A percentile compares a stretch with the other conserved stretches of the same genome.
Evolutionary conservation across 2,329 filamentous ascomycete genomes (phyloP).

Genomic region (Byssoonygena ceratinophila): DNA sequence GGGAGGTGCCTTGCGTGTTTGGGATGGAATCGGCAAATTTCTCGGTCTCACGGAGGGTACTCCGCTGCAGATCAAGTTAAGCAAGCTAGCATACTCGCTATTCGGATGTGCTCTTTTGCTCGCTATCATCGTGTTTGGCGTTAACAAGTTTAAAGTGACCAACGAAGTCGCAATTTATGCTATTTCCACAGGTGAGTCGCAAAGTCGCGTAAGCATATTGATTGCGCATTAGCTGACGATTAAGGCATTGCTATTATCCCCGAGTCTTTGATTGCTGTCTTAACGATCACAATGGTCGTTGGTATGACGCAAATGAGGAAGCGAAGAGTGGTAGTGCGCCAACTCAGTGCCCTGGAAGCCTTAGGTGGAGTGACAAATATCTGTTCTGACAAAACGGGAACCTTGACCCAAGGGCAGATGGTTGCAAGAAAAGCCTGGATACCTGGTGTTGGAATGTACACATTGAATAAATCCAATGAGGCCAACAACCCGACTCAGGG

Average conservation of each 20-base stretch:
- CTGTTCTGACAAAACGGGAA: slow-evolving; percentile 50
- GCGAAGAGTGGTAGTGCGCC: slow-evolving; percentile 45
- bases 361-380: slow-evolving; percentile 49
- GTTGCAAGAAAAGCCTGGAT: slow-evolving; percentile 50
- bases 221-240: slow-evolving; percentile 16
- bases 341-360: slow-evolving; percentile 46
- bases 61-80: slow-evolving; percentile 72
- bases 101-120: slow-evolving; percentile 59
- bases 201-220: neutral
- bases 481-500: slow-evolving; percentile 48
- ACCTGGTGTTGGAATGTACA: slow-evolving; percentile 43
- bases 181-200: slow-evolving; percentile 40
- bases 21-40: slow-evolving; percentile 44
- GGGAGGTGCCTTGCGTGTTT: slow-evolving; percentile 40
- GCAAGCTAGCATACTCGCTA: slow-evolving; percentile 70
- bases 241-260: slow-evolving; percentile 50
- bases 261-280: slow-evolving; percentile 51
- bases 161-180: slow-evolving; percentile 52
- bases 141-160: slow-evolving; percentile 46
- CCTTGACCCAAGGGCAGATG: slow-evolving; percentile 48
- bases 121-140: slow-evolving; percentile 53
- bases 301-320: slow-evolving; percentile 46
- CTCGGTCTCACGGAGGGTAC: slow-evolving; percentile 60
- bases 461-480: slow-evolving; percentile 43
- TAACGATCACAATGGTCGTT: slow-evolving; percentile 52